Base-by-base conservation (phyloP, 2,329 filamentous ascomycete genomes). In the Ophiostoma sp. region DNA sequence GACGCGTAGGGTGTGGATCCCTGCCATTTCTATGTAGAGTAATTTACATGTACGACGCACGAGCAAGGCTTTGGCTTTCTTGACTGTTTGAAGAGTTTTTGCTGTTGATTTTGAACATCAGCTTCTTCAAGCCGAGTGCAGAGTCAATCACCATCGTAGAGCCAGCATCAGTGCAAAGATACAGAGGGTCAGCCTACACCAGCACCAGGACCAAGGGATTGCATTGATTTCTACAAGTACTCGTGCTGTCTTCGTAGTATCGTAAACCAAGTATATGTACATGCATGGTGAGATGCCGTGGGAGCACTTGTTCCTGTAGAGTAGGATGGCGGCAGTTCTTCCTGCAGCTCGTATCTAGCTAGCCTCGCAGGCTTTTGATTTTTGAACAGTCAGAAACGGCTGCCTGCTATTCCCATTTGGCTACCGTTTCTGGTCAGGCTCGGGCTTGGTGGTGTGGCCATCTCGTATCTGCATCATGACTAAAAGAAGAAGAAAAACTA, bases 1-100 rank as follows among this genome's bases (percentile, higher is more conserved):
- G 49, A 55, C 49, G 49, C 49, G 49, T 55, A 55, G 27, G 27
- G 49, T 55, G 49, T 36, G 9, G 49, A 55, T 55, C 49, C 18
- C 14, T 45, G 2, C 42, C 42, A 27, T 27, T 45, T 45, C 42
- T 1, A n/a, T n/a, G n/a, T n/a, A n/a, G n/a, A n/a, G n/a, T n/a
- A n/a, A n/a, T n/a, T n/a, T n/a, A n/a, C n/a, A n/a, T n/a, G 42
- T 27, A 27, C 42, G 49, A 11, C 49, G 18, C 4, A 27, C 49
- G 49, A 27, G 27, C 18, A 27, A 18, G n/a, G 27, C 49, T 55
- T 55, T 52, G n/a, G 9, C 3, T 52, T 52, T 52, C n/a, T 55
- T 55, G 18, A 12, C 6, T 4, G 0, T 11, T 11, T 55, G 47
- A n/a, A 18, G 27, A 27, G 27, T 27, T 27, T 27, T 27, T 27